Evolutionary conservation across 257 asterid genomes (phyloP).

Genomic region (Echites panduratus): DNA sequence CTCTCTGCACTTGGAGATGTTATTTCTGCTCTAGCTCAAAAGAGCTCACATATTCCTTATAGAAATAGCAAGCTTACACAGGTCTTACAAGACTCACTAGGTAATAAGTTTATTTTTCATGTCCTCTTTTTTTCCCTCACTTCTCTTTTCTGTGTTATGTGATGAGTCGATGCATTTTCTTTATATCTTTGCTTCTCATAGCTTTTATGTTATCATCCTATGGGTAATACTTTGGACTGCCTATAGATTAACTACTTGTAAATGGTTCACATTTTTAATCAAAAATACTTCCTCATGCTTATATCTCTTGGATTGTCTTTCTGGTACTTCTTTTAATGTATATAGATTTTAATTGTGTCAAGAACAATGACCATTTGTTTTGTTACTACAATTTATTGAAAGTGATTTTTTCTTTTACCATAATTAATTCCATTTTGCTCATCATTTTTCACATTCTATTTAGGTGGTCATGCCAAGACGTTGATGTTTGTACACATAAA

Average conservation of each 20-base stretch:
- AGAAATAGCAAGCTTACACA: slow-evolving; percentile 94
- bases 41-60: slow-evolving; percentile 77
- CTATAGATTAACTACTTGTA: not conserved
- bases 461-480: slow-evolving; percentile 76
- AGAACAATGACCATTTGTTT: not conserved
- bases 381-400: not conserved
- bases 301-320: not conserved
- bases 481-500: slow-evolving; percentile 90
- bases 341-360: not conserved
- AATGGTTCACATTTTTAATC: not conserved
- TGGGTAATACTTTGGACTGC: not conserved
- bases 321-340: not conserved
- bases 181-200: not conserved
- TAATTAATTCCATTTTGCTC: not conserved
- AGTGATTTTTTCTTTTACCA: no score
- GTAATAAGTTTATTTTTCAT: slow-evolving; percentile 19
- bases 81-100: slow-evolving; percentile 88
- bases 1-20: slow-evolving; percentile 94
- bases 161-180: not conserved
- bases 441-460: not conserved
- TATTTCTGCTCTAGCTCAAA: slow-evolving; percentile 87
- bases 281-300: not conserved
- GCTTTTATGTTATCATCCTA: not conserved
- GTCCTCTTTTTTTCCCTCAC: not conserved
- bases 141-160: not conserved